A percentile compares a stretch with the other conserved stretches of the same genome.
Conservation (phyloP, 1,284 basidiomycete species). For the Cryptococcus maquisensis region DNA sequence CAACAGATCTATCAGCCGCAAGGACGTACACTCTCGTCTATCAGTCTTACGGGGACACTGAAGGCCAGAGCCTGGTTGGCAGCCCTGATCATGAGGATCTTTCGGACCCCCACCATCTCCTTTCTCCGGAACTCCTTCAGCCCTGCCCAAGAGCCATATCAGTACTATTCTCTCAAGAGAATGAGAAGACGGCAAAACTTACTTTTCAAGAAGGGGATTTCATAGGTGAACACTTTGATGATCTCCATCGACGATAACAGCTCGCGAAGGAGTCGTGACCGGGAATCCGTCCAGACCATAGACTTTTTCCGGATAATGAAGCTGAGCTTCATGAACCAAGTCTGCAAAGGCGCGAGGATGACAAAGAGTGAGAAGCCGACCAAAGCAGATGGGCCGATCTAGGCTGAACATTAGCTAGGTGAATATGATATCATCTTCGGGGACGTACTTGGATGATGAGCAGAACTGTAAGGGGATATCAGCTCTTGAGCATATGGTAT, state of each 20-base stretch:
- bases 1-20: too few relatives aligned
- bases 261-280: conserved; percentile 54
- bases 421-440: too few relatives aligned
- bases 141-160: background rate
- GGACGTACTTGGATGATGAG: conserved; percentile 57
- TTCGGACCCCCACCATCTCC: conserved; percentile 75
- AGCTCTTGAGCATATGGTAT: conserved; percentile 6
- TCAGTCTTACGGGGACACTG: conserved; percentile 56
- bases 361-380: conserved; percentile 64
- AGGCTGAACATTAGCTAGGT: conserved; percentile 25
- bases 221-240: conserved; percentile 67
- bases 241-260: conserved; percentile 82
- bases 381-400: conserved; percentile 52
- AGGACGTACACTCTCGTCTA: too few relatives aligned
- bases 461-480: conserved; percentile 53
- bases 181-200: conserved; percentile 17
- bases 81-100: conserved; percentile 57
- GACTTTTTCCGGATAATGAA: conserved; percentile 68
- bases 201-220: conserved; percentile 60
- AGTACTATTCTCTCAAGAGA: background rate
- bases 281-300: conserved; percentile 53
- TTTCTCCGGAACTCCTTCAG: conserved; percentile 64
- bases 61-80: conserved; percentile 52
- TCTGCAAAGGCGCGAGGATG: conserved; percentile 62
- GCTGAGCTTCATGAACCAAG: conserved; percentile 66